phyloP scores from a whole-genome alignment of 2,329 filamentous ascomycete species.

The Neurospora crassa region DNA sequence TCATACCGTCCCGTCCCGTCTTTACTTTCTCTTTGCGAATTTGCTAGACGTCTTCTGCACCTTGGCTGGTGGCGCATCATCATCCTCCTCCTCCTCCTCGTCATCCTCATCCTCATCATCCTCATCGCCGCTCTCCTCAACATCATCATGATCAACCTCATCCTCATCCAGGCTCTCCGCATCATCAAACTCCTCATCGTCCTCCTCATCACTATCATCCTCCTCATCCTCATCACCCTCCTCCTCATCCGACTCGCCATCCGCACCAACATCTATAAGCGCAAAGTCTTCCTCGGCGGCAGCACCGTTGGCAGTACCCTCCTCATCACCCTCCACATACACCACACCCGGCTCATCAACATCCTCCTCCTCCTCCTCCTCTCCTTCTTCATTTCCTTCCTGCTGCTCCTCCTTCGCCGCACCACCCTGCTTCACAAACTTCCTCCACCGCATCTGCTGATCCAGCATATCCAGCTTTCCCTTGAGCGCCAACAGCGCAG shows the following conservation, averaged over 20 bases:
- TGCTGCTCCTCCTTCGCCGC: slow-evolving; percentile 2
- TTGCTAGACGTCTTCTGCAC: slow-evolving; percentile 23
- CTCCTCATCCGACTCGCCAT: slow-evolving; percentile 47
- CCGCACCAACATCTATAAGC: slow-evolving; percentile 22
- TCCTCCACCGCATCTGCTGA: slow-evolving; percentile 75
- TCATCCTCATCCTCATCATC: slow-evolving; percentile 25
- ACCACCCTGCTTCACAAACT: slow-evolving; percentile 26
- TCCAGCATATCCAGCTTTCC: slow-evolving; percentile 93
- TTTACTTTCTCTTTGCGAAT: slow-evolving; percentile 23
- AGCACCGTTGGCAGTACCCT: slow-evolving; percentile 45
- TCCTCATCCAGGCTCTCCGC: slow-evolving; percentile 23
- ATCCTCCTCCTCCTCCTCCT: slow-evolving; percentile 44
- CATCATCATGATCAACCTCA: slow-evolving; percentile 26
- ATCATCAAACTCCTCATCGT: slow-evolving; percentile 17
- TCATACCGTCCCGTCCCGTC: neutral
- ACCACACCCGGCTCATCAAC: slow-evolving; percentile 67
- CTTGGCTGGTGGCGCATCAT: slow-evolving; percentile 24
- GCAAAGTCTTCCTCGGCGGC: slow-evolving; percentile 49
- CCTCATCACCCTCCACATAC: slow-evolving; percentile 78
- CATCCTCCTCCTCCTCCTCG: slow-evolving; percentile 21
- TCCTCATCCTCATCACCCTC: slow-evolving; percentile 26
- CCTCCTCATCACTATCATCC: slow-evolving; percentile 11
- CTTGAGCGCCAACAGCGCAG: slow-evolving; percentile 77
- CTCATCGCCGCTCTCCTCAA: slow-evolving; percentile 24
- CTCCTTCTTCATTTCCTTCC: slow-evolving; percentile 23